Base-by-base conservation (phyloP, 2,329 filamentous ascomycete genomes). In the Orbilia oligospora region DNA sequence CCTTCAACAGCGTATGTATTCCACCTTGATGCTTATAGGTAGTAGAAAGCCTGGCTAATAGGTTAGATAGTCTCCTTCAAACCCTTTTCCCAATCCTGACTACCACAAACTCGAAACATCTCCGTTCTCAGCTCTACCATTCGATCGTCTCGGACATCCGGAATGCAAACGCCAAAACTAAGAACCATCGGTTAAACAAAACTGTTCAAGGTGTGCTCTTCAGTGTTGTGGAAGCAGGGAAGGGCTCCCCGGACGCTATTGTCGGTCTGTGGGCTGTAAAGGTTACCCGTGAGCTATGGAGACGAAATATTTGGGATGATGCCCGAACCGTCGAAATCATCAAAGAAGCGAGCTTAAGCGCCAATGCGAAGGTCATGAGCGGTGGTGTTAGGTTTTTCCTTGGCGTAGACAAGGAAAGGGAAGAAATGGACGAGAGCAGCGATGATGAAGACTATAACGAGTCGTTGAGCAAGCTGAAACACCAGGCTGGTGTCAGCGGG, bases 231-330 rank as follows among this genome's bases (percentile, higher is more conserved):
- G 93, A 93, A 16, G 92, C 92, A 2, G 81, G 81, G 51, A 82
- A 81, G 71, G 76, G 79, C 53, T 68, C 69, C 20, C 64, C 67
- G 3, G 95, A 99, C 84, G 90, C 92, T 49, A 88, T 92, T 8
- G 96, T 97, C 83, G 93, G 92, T 3, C 88, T 99, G 63, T 99
- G 96, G 96, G 94, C 96, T 2, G 93, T 97, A 79, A 97, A 97
- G 85, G 89, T 99, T 80, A 97, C 94, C 3, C 89, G 95, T 80
- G 96, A 99, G 86, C 87, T 99, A 83, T 99, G 96, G 96, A 97
- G 94, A 85, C 89, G 95, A 56, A 94, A 97, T 82, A 91, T 98
- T 80, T 99, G 96, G 96, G 93, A 92, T 9, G 96, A 99, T 82
- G 90, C 94, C 1, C 96, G 94, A 84, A 91, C 95, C 0, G 96